A percentile compares a stretch with the other conserved stretches of the same genome.
These are phyloP conservation scores for Penicillium maclennaniae DNA, from an alignment of 495 filamentous ascomycete species.

Conservation along the genomic window DNA sequence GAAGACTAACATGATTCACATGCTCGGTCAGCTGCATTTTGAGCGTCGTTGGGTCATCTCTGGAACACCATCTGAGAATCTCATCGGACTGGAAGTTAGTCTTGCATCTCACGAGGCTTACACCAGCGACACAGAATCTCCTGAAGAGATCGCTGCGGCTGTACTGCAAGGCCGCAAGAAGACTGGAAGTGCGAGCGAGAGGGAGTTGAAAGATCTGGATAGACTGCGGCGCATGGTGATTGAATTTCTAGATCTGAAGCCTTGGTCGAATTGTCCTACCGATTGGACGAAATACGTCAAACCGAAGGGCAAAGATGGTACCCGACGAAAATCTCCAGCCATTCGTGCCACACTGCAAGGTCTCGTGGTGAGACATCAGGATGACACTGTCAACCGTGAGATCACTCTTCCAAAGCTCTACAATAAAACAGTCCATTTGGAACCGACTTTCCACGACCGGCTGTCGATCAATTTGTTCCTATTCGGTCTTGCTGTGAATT, in stretches of 20 bases:
- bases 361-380: slow-evolving; percentile 75
- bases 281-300: slow-evolving; percentile 76
- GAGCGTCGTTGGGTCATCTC: slow-evolving; percentile 86
- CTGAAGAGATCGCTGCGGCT: slow-evolving; percentile 26
- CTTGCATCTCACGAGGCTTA: slow-evolving; percentile 47
- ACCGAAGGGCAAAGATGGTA: slow-evolving; percentile 53
- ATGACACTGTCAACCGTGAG: slow-evolving; percentile 63
- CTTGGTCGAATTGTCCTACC: slow-evolving; percentile 63
- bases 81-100: slow-evolving; percentile 71
- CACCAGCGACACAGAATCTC: slow-evolving; percentile 33
- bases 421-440: slow-evolving; percentile 68
- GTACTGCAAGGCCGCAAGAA: slow-evolving; percentile 35
- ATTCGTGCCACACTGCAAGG: slow-evolving; percentile 68
- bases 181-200: slow-evolving; percentile 35
- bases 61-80: slow-evolving; percentile 79
- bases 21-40: slow-evolving; percentile 64
- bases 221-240: slow-evolving; percentile 66
- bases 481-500: slow-evolving; percentile 75
- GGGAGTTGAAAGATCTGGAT: slow-evolving; percentile 69
- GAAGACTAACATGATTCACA: slow-evolving; percentile 60
- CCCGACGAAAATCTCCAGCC: slow-evolving; percentile 54
- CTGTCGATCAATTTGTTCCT: slow-evolving; percentile 81
- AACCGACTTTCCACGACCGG: slow-evolving; percentile 80
- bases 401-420: slow-evolving; percentile 63
- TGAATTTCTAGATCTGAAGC: slow-evolving; percentile 69